Base-by-base conservation (phyloP, 2,329 filamentous ascomycete species). In the Curvularia lunata region DNA sequence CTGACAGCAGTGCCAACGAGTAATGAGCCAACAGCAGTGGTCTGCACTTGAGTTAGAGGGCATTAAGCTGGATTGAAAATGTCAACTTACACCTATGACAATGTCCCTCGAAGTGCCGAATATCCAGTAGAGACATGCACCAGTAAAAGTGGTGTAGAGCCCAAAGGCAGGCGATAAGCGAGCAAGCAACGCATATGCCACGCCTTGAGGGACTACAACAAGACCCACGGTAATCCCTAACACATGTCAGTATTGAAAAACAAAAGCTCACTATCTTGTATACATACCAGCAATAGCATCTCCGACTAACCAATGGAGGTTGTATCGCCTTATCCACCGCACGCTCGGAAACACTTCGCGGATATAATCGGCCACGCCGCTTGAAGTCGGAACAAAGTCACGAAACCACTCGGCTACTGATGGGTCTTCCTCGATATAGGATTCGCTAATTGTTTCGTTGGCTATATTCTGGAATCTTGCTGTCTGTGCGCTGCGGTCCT, bases 71-170 rank as follows among this genome's bases (percentile, higher is more conserved):
- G 4, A 30, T 32, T n/a, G 5, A 12, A n/a, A 28, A 1, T 16
- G 2, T 27, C 23, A 25, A 84, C 88, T 79, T 82, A 91, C 89
- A 16, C 93, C 93, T 54, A 97, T 97, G 13, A 94, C 97, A 69
- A 98, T 97, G 75, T 98, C 94, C 75, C 97, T 97, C 1, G 93
- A 97, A 0, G 94, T 98, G 12, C 93, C 94, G 73, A 97, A 97
- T 74, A 97, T 90, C 93, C 93, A 97, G 78, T 98, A 98, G 58
- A 96, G 83, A 61, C 96, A 76, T 4, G 96, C 92, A 49, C 94
- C 94, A 84, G 97, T 95, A 74, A 98, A 97, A 0, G 93, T 97
- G 0, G 94, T 94, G 78, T 96, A 96, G 1, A 97, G 84, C 52
- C 94, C 94, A 70, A 88, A 97, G 70, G 97, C 84, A 3, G 89